Evolutionary conservation across 1,139 yeast genomes (phyloP).

Genomic region (Magnusiomyces fungicola): DNA sequence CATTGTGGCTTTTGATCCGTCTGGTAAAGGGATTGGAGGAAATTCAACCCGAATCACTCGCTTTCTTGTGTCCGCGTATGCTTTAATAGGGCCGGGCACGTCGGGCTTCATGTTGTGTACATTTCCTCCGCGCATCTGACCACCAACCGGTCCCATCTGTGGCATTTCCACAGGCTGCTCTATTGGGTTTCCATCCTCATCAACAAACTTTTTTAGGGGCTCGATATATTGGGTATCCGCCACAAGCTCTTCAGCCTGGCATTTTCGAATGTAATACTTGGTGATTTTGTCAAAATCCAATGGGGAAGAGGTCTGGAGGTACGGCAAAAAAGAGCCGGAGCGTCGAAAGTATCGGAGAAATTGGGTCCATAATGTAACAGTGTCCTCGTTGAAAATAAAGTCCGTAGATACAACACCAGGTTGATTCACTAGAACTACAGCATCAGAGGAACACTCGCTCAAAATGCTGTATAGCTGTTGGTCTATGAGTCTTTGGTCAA

Average conservation of each 20-base stretch:
- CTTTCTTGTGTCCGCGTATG: constrained; percentile 51
- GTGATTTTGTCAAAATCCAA: constrained; percentile 46
- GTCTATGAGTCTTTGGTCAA: constrained; percentile 26
- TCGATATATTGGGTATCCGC: constrained; percentile 6
- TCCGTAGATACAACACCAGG: constrained; percentile 64
- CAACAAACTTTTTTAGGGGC: neutral
- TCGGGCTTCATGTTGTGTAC: neutral
- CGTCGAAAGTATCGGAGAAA: constrained; percentile 48
- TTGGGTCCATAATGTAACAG: constrained; percentile 41
- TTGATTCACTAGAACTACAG: constrained; percentile 56
- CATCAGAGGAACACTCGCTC: constrained; percentile 61
- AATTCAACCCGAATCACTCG: constrained; percentile 53
- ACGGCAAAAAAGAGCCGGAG: constrained; percentile 57
- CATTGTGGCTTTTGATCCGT: constrained; percentile 25
- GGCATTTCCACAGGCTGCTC: neutral
- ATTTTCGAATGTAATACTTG: constrained; percentile 27
- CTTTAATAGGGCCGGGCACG: constrained; percentile 23
- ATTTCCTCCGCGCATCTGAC: neutral
- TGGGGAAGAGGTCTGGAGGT: constrained; percentile 45
- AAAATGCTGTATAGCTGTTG: constrained; percentile 41
- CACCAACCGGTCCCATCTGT: constrained; percentile 1
- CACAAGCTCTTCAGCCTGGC: constrained; percentile 27
- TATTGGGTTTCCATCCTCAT: neutral
- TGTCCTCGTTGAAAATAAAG: constrained; percentile 28
- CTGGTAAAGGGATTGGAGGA: constrained; percentile 28